Base-by-base conservation (phyloP, 331 rosid genomes). In the Quercus lobata region DNA sequence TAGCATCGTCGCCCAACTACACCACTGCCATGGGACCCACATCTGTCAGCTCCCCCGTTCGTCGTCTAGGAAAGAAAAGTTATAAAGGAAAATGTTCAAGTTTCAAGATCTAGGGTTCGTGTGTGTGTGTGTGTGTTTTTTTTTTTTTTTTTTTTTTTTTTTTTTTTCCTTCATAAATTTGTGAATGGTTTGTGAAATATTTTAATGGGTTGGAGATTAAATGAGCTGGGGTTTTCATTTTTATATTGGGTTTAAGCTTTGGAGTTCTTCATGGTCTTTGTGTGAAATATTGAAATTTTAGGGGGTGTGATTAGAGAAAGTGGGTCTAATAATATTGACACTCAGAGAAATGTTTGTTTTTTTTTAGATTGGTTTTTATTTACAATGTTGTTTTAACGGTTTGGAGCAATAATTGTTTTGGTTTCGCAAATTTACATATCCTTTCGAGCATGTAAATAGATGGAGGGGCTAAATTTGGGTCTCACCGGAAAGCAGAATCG, bases 61-160 rank as follows among this genome's bases (percentile, higher is more conserved):
- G 34, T 30, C 5, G 34, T 30, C 5, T 4, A 4, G 34, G 34
- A 4, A 32, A 32, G 34, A 32, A 32, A 32, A 4, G 34, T 32
- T 32, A 32, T 32, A 32, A 32, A 32, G 34, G 34, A 32, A 32
- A 32, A 74, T 85, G 84, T 73, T 60, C 32, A 85, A 83, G 77
- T 22, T 82, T 58, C 21, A 25, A 41, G 79, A 76, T 87, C 74
- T 78, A 79, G 83, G 82, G 53, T 69, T 86, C 69, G n/a, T n/a
- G n/a, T n/a, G n/a, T n/a, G n/a, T n/a, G n/a, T n/a, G n/a, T n/a
- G n/a, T n/a, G n/a, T n/a, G n/a, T 30, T 30, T 30, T 30, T 30
- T 30, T 4, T 77, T 60, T 77, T 79, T 1, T 74, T 14, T 34
- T n/a, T n/a, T 30, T 30, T 30, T 30, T 30, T 30, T 4, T 77